Conservation (phyloP, 139 green algal species). For the Trebouxia sp. region DNA sequence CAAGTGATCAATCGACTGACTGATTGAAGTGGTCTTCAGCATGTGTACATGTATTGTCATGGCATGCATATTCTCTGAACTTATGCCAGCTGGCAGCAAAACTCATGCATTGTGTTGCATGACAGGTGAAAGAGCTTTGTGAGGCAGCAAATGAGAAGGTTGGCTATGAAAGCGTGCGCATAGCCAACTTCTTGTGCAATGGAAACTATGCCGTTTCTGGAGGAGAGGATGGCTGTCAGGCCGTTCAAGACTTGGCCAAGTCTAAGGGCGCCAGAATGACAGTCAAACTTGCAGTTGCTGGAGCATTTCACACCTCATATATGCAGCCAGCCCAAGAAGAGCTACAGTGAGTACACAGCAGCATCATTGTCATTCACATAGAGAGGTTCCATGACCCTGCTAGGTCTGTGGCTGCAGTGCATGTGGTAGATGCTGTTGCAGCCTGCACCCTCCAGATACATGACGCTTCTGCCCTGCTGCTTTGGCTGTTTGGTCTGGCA, state of each 20-base stretch:
- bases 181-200: conserved; percentile 98
- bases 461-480: no score
- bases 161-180: conserved; percentile 75
- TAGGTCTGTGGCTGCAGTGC: not conserved
- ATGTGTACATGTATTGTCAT: no score
- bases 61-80: no score
- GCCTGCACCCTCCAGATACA: not conserved
- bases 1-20: no score
- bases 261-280: conserved; percentile 83
- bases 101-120: no score
- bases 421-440: not conserved
- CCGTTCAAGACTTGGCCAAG: conserved; percentile 84
- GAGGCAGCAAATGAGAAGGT: conserved; percentile 81
- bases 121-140: conserved; percentile 76
- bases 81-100: no score
- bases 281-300: conserved; percentile 92
- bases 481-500: no score
- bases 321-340: conserved; percentile 89
- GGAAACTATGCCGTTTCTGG: conserved; percentile 98
- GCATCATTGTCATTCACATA: not conserved
- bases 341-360: conserved; percentile 53
- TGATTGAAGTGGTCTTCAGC: no score
- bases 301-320: conserved; percentile 98
- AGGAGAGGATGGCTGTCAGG: conserved; percentile 83
- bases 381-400: no score